Evolutionary conservation across 169 alveolate species (phyloP).

Genomic region (Plasmodium ovale): DNA sequence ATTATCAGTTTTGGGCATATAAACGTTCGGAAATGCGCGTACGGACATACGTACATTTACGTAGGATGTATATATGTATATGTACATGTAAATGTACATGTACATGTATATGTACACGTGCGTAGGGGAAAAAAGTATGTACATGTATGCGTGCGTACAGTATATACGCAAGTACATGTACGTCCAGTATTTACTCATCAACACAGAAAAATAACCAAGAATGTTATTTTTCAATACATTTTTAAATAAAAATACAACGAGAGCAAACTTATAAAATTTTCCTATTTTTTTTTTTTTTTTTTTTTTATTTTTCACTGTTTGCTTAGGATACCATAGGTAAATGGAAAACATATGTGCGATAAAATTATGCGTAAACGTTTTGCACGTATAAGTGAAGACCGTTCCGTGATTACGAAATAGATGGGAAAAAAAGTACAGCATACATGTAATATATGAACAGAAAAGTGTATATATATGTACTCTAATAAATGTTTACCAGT

Average conservation of each 20-base stretch:
- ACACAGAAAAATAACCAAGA: background rate
- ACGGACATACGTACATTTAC: no score
- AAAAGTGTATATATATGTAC: no score
- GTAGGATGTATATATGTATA: background rate
- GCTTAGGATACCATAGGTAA: slow-evolving; percentile 1
- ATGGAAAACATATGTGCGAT: slow-evolving; percentile 1
- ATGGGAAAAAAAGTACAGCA: background rate
- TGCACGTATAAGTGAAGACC: slow-evolving; percentile 7
- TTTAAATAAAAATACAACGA: slow-evolving; percentile 49
- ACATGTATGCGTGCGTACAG: background rate
- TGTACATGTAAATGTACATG: background rate
- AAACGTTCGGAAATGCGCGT: no score
- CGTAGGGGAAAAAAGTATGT: no score
- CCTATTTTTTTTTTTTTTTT: slow-evolving; percentile 45
- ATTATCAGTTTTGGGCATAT: no score
- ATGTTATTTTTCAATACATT: background rate
- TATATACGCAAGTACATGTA: no score
- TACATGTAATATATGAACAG: background rate
- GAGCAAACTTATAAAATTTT: slow-evolving; percentile 22
- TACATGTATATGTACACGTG: background rate
- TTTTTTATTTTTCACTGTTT: no score
- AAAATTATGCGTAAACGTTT: background rate
- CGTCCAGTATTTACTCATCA: no score
- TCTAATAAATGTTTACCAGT: no score
- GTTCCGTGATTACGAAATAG: background rate